phyloP scores from a whole-genome alignment of 2,329 filamentous ascomycete species.

The Cytospora mali region DNA sequence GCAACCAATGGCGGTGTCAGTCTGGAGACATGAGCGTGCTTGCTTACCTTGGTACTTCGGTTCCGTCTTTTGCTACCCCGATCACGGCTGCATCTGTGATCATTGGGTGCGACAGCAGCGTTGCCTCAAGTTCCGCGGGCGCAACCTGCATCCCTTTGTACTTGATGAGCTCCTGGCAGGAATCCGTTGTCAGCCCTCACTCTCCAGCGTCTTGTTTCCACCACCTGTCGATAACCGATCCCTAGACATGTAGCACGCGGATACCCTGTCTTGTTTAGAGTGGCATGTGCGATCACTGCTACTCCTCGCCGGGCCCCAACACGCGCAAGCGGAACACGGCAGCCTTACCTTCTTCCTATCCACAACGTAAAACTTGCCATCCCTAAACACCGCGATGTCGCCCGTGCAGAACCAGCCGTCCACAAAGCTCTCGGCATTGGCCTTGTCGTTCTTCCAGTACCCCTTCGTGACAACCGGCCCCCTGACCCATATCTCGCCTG shows the following conservation, averaged over 20 bases:
- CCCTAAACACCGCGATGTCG: conserved; percentile 73
- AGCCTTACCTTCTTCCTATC: conserved; percentile 68
- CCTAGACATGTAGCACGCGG: too few relatives aligned
- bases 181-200: background rate
- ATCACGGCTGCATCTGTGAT: conserved; percentile 63
- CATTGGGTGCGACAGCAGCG: conserved; percentile 45
- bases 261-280: background rate
- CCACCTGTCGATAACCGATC: background rate
- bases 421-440: conserved; percentile 62
- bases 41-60: conserved; percentile 56
- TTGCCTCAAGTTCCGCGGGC: conserved; percentile 63
- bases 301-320: background rate
- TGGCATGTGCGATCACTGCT: too few relatives aligned
- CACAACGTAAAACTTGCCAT: conserved; percentile 74
- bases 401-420: conserved; percentile 76
- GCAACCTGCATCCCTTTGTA: conserved; percentile 68
- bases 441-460: conserved; percentile 69
- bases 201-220: background rate
- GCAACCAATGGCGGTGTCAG: conserved; percentile 28
- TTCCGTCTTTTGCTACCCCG: conserved; percentile 52
- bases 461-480: conserved; percentile 74
- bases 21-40: too few relatives aligned
- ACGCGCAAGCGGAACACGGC: background rate
- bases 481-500: conserved; percentile 68
- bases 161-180: conserved; percentile 59